Base-by-base conservation (phyloP, 208 protist species). In the Endotrypanum monterogeii region DNA sequence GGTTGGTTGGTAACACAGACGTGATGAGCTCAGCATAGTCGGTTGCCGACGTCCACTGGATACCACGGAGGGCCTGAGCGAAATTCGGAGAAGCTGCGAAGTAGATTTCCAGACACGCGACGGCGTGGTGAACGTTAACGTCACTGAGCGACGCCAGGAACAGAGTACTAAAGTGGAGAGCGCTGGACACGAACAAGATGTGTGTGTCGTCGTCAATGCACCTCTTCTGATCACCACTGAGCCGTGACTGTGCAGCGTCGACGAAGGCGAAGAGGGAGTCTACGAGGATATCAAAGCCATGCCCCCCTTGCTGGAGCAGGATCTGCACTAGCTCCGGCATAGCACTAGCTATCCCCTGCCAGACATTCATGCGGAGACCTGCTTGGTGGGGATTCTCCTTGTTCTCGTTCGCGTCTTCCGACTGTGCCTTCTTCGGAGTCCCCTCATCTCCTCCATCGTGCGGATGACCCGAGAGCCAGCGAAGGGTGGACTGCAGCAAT, bases 61-160 rank as follows among this genome's bases (percentile, higher is more conserved):
- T 3, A 2, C 50, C 25, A 20, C 44, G 55, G 55, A 76, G 16
- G 6, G 70, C 76, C 11, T 25, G 25, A 23, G 70, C 76, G 28
- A 80, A 80, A 37, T 39, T 11, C 1, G 73, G 54, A 18, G 76
- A 80, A 11, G 62, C 63, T 46, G 68, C n/a, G 39, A 80, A 67
- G 76, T 72, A 76, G 23, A 48, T 39, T 11, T 80, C 44, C 32
- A 80, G 76, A 65, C 69, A 80, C 3, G 69, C 61, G 54, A 88
- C 60, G 28, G 90, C 83, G 65, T 79, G 54, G 82, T 84, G 76
- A 4, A 74, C 57, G 77, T 93, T 81, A 2, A 74, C 52, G 58
- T 86, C 85, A n/a, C 83, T 82, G n/a, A 93, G 79, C 46, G 81
- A 82, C 30, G 83, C 69, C 23, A 95, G 68, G 23, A 95, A 39